Conservation (phyloP, 495 filamentous ascomycete genomes). For the Lasiosphaeria hispida region DNA sequence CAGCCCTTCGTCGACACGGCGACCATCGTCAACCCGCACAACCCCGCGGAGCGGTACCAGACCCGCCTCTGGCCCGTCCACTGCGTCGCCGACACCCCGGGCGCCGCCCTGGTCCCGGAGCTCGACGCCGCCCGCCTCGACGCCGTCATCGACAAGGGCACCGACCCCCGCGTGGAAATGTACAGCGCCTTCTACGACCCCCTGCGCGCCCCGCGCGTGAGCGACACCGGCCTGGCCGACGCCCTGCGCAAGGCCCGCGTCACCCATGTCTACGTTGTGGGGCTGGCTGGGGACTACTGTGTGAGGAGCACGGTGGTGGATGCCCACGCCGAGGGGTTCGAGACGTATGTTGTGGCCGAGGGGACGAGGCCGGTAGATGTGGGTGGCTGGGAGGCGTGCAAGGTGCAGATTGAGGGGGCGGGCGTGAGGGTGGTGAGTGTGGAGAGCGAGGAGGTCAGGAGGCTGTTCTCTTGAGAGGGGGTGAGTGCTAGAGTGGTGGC, state of each 20-base stretch:
- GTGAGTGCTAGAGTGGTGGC: not conserved
- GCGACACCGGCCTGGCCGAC: conserved; percentile 58
- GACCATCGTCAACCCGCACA: conserved; percentile 65
- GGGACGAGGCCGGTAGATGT: conserved; percentile 68
- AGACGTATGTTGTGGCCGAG: conserved; percentile 74
- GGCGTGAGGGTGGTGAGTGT: conserved; percentile 46
- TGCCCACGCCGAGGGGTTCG: conserved; percentile 72
- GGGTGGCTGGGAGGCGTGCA: conserved; percentile 54
- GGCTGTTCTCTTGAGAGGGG: conserved; percentile 19
- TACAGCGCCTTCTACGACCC: conserved; percentile 85
- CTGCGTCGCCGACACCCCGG: conserved; percentile 73
- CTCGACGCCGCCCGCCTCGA: conserved; percentile 61
- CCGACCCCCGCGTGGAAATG: conserved; percentile 74
- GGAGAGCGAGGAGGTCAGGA: conserved; percentile 40
- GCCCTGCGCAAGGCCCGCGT: conserved; percentile 56
- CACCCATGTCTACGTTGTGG: conserved; percentile 77
- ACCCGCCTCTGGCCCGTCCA: conserved; percentile 86
- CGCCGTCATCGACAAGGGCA: conserved; percentile 72
- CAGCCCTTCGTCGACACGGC: conserved; percentile 62
- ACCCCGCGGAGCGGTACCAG: conserved; percentile 59
- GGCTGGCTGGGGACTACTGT: conserved; percentile 86
- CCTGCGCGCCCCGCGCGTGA: conserved; percentile 51
- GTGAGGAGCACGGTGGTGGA: conserved; percentile 79
- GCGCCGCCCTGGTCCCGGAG: conserved; percentile 73
- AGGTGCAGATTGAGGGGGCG: conserved; percentile 51